Base-by-base conservation (phyloP, 495 filamentous ascomycete genomes). In the Monascus purpureus region DNA sequence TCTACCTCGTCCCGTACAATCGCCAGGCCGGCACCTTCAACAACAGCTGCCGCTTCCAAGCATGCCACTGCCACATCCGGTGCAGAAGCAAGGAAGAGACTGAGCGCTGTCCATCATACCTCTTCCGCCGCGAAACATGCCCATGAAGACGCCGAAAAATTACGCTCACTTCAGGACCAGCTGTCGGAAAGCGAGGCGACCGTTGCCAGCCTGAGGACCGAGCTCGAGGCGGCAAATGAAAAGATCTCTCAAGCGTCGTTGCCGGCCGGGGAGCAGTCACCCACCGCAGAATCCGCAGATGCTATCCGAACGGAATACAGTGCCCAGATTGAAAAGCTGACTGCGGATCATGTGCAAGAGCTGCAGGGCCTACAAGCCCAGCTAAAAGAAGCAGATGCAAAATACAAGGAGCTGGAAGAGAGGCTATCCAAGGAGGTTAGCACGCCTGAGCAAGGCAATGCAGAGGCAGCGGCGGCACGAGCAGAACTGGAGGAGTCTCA, bases 181-280 rank as follows among this genome's bases (percentile, higher is more conserved):
- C 51, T 67, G 12, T 41, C 53, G 2, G 60, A 63, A 28, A 67
- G 57, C 19, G 59, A 67, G 25, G 49, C 51, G 23, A 62, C 50
- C 2, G 47, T 63, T 13, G 39, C 46, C 17, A 58, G 32, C 30
- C 47, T 67, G 13, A 54, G 56, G 39, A 27, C 50, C 2, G 59
- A 67, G 29, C 35, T 67, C 19, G 55, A 65, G 3, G 20, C 47
- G 0, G 48, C 57, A 6, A 62, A 60, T 13, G 50, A 60, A 29
- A 64, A 58, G 34, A 31, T 64, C 31, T 41, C 46, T 17, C 49
- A 57, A 22, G 43, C 58, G 15, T 49, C 56, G 8, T 15, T 50
- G 6, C 46, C 49, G 2, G 52, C 45, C 3, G 54, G 56, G 27
- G 39, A 41, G 0, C 22, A 37, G 18, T 28, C 36, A 2, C 20